Evolutionary conservation across 2,329 filamentous ascomycete genomes (phyloP), one percentile per base, ranked within the genome.

Genomic region (Lachnellula cervina): DNA sequence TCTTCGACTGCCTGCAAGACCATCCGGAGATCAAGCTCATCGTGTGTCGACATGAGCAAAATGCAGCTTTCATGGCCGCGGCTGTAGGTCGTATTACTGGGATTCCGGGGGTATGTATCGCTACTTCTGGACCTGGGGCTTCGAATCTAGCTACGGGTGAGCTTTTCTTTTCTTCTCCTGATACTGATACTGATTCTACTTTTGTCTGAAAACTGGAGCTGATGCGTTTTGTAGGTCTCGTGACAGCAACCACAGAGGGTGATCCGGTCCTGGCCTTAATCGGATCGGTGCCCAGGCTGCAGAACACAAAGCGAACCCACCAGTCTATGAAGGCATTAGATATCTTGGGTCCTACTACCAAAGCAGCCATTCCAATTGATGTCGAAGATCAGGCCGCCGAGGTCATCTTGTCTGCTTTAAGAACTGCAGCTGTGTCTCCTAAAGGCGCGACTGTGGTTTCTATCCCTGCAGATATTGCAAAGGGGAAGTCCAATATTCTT

Each of bases 51-150:
- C 76, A 78, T 59, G 76, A 78, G 61, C 76, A 78, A 55, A 78
- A 78, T 61, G 76, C 76, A 16, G 76, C 75, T 6, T 76, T 78
- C 66, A 78, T 78, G 69, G 76, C 76, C 19, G 74, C 74, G 2
- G 76, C 74, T 0, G 67, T 74, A 21, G 76, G 76, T 11, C 68
- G 74, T 32, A 73, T 78, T 55, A 77, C 75, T 1, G 76, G 75
- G 17, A 66, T 67, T 2, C 74, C 75, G 4, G 76, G 76, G 11
- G 75, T 77, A 1, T 76, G 72, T 62, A 73, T 77, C 46, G 76
- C 73, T 17, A 78, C 76, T 2, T 76, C 73, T 13, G 76, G 75
- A 0, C 76, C 76, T 0, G 76, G 76, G 14, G 76, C 75, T 2
- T 73, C 72, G 44, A 78, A 78, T 61, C 66, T 78, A 14, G 73